phyloP scores from a whole-genome alignment of 2,329 filamentous ascomycete genomes.

The Pezicula carpinea region DNA sequence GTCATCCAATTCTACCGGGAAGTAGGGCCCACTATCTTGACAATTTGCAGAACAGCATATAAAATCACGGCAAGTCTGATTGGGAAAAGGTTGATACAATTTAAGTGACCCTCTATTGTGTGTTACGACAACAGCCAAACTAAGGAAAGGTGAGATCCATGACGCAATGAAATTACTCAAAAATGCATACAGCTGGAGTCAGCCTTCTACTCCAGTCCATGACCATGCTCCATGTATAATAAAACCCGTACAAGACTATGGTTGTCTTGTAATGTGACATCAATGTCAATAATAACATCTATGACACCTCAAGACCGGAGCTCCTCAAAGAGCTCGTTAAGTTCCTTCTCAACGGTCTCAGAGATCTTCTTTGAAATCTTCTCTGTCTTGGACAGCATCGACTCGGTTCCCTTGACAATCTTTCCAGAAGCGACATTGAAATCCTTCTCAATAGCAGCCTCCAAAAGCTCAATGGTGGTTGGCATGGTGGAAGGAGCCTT shows the following conservation, averaged over 20 bases:
- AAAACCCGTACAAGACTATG: constrained; percentile 9
- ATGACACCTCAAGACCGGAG: constrained; percentile 19
- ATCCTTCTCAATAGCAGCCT: constrained; percentile 55
- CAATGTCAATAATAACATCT: not conserved
- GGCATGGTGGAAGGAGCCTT: constrained; percentile 40
- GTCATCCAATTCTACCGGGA: constrained; percentile 6
- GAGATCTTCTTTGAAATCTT: constrained; percentile 61
- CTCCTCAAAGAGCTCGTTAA: constrained; percentile 55
- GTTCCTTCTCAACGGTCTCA: constrained; percentile 55
- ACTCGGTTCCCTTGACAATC: constrained; percentile 49
- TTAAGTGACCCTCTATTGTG: constrained; percentile 17
- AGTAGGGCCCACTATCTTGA: not conserved
- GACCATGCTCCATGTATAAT: constrained; percentile 24
- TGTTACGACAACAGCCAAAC: constrained; percentile 12
- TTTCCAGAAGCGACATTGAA: constrained; percentile 51
- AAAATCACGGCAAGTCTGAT: not conserved
- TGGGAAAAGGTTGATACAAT: constrained; percentile 7
- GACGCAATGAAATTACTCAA: constrained; percentile 26
- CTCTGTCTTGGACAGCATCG: constrained; percentile 51
- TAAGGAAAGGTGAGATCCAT: constrained; percentile 5
- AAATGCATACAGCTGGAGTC: constrained; percentile 25
- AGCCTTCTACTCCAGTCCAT: constrained; percentile 23
- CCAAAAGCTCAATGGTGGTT: constrained; percentile 53
- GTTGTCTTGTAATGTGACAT: constrained; percentile 1
- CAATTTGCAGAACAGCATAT: not conserved